Evolutionary conservation across 2,329 filamentous ascomycete genomes (phyloP).

Genomic region (Exserohilum turcica): DNA sequence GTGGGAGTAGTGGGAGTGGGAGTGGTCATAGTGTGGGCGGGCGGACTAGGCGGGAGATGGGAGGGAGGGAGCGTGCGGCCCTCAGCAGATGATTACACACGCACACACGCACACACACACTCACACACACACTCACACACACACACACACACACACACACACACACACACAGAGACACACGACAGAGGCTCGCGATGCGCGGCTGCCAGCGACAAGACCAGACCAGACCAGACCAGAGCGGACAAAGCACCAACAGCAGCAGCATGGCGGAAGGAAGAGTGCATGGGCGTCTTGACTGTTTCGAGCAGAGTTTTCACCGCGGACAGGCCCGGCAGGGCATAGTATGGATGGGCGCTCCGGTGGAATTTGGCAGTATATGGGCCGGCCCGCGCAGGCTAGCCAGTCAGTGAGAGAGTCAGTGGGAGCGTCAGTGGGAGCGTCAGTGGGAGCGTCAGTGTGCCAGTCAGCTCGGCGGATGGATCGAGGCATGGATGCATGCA

Average conservation of each 20-base stretch:
- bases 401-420: conserved; percentile 25
- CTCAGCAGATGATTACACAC: conserved; percentile 25
- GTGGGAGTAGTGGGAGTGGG: background rate
- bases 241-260: conserved; percentile 2
- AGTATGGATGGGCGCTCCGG: conserved; percentile 26
- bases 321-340: conserved; percentile 16
- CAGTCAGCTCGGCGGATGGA: background rate
- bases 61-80: background rate
- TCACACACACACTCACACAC: too few species aligned
- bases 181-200: conserved; percentile 14
- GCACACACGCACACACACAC: too few species aligned
- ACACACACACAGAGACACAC: too few species aligned
- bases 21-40: background rate
- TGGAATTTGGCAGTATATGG: conserved; percentile 33
- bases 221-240: background rate
- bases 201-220: conserved; percentile 3
- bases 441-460: conserved; percentile 6
- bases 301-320: conserved; percentile 34
- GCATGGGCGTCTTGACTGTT: conserved; percentile 22
- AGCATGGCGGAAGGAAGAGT: conserved; percentile 12
- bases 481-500: too few species aligned
- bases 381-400: conserved; percentile 41
- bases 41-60: background rate
- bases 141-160: too few species aligned
- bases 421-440: conserved; percentile 18